Evolutionary conservation across 163 green algal genomes (phyloP), one percentile per base, ranked within the genome.

Genomic region (Volvox carteri): DNA sequence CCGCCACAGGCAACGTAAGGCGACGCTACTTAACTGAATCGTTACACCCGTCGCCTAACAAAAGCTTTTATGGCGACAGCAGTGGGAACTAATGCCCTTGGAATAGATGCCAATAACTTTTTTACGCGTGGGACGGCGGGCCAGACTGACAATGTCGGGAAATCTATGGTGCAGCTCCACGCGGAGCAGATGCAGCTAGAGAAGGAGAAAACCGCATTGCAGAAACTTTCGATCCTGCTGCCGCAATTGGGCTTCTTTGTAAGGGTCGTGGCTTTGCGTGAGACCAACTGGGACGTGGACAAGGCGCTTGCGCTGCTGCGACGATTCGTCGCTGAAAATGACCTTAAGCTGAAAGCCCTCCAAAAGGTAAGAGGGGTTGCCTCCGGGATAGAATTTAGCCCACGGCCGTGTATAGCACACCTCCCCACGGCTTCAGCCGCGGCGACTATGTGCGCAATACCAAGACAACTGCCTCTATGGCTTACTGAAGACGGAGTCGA

Each of bases 221-320:
- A 94, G 28, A 93, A 94, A 46, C 88, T 97, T 48, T 78, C 91
- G 1, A 56, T 73, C 25, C 81, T 95, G 28, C 91, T 97, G 86
- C 94, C 93, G 11, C 88, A 95, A 78, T 44, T 96, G 67, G 93
- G 91, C 56, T 84, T 87, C 48, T 70, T 91, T 35, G 80, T 94
- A n/a, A 84, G 89, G 5, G 90, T 94, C 0, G 62, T 96, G 21
- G 95, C 96, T 0, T 86, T 98, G 48, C 74, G 95, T 39, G 94
- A 97, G 75, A 90, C 91, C 12, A 78, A 87, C 19, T 98, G 94
- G 93, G 94, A 97, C 30, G 89, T 94, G 35, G 94, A 97, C 37
- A 84, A 81, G 16, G 96, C 96, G 2, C 50, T 96, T 25, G 41
- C 70, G 4, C 89, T 98, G 78, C 92, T 98, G 67, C 90, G 94